Evolutionary conservation across 768 basidiomycete genomes (phyloP), one percentile per base, ranked within the genome.

Genomic region (Boletus patriciae): DNA sequence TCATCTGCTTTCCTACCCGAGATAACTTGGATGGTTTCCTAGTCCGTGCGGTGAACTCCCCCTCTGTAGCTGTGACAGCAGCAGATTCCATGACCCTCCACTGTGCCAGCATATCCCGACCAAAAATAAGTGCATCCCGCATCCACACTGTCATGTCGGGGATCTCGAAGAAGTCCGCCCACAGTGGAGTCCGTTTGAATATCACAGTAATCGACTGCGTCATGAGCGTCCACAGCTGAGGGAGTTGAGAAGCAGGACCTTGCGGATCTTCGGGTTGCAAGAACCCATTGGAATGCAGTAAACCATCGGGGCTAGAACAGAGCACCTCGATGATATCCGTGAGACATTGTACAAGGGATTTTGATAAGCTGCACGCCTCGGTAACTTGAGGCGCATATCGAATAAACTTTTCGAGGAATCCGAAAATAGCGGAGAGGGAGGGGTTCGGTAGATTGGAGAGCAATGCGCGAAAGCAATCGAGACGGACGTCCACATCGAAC

Each of bases 81-180:
- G 88, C 87, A 27, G 77, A 78, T 70, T 96, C 94, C 58, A 99
- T 84, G 12, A 87, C 82, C 42, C 85, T 77, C 73, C 93, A 84
- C 60, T 93, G 86, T 3, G 84, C 87, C 46, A 97, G 74, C 77
- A 97, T 81, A 64, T 95, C 90, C 62, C 89, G 76, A 10, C 88
- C 94, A 65, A 97, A 94, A 60, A 98, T 94, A 50, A 98, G 79
- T 3, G 95, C 97, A 68, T 98, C 97, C 53, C 95, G 84, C 97
- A 99, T 98, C 97, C 97, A 99, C 33, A 86, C 82, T 15, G 90
- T 81, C 95, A 99, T 97, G 54, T 86, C 85, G 27, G 86, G 82
- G 63, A 83, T 85, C 52, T 90, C 87, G 70, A 91, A 91, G 69
- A 80, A 88, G 9, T 76, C 70, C 0, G 97, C 83, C 97, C 97